phyloP scores from a whole-genome alignment of 495 filamentous ascomycete genomes.

The Aspergillus saccharolyticus region DNA sequence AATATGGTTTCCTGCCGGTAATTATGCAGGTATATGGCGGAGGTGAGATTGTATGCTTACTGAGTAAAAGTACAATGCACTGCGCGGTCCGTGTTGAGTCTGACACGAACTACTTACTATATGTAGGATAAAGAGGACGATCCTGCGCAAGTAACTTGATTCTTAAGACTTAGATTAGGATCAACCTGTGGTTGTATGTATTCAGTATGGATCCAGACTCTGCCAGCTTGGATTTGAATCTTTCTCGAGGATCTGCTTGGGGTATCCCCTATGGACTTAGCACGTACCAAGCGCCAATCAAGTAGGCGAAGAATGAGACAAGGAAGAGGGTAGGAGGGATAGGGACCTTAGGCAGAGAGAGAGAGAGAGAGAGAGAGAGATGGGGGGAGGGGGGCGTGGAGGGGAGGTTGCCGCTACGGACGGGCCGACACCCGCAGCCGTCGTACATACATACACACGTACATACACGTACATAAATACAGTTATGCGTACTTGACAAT shows the following conservation, averaged over 20 bases:
- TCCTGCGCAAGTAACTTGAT: not conserved
- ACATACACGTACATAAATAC: slow-evolving; percentile 14
- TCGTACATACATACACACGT: slow-evolving; percentile 27
- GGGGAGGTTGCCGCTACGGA: slow-evolving; percentile 23
- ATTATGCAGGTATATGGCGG: slow-evolving; percentile 4
- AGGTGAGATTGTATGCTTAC: slow-evolving; percentile 11
- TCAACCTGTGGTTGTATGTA: not conserved
- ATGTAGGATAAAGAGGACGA: not conserved
- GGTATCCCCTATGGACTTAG: too few relatives aligned
- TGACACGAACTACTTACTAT: not conserved
- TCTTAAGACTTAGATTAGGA: not conserved
- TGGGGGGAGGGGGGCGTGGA: slow-evolving; percentile 1
- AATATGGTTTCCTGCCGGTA: slow-evolving; percentile 1
- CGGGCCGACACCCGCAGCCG: slow-evolving; percentile 27
- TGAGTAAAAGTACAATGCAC: slow-evolving; percentile 18
- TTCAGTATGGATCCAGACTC: not conserved
- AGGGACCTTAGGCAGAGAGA: not conserved
- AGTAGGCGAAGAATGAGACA: too few relatives aligned
- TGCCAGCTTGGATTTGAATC: not conserved
- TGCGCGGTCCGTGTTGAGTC: slow-evolving; percentile 19
- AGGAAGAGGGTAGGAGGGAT: not conserved
- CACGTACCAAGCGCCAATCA: too few relatives aligned
- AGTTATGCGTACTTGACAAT: too few relatives aligned
- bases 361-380: not conserved
- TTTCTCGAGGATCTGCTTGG: too few relatives aligned